Base-by-base conservation (phyloP, 2,329 filamentous ascomycete species). In the Fusarium tanahbumbuense region DNA sequence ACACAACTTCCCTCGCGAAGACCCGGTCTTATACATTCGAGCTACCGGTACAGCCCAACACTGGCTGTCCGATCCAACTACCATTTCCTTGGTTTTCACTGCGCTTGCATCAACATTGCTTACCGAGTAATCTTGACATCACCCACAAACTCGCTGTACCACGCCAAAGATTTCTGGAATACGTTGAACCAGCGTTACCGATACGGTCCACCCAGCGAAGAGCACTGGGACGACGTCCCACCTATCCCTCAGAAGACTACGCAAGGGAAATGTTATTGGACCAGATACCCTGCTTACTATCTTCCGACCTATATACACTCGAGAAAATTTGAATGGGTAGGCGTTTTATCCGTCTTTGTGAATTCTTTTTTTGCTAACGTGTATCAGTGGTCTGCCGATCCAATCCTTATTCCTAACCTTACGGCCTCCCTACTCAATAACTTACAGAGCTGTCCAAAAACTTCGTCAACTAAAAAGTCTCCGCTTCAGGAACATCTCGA, bases 1-100 rank as follows among this genome's bases (percentile, higher is more conserved):
- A 30, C 28, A 30, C 2, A 1, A 30, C 12, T 30, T 30, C 28
- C 12, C 12, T 30, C 12, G 3, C 28, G 12, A 7, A 13, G 12
- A 30, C 12, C 28, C 28, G 28, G 0, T 7, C 12, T 7, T 15
- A 7, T 7, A 4, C 28, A 30, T 30, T 15, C 28, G 3, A 30
- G 2, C 0, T 30, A 15, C 28, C 28, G 0, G 3, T 15, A 30
- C 28, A 3, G 12, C 28, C 12, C 12, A 30, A 7, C 6, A 4
- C 28, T 30, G 28, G 1, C 28, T 13, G 28, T 30, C 6, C 28
- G 32, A 18, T 1, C 32, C 15, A 2, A 16, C 5, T 34, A 0
- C 5, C 8, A 34, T 8, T 42, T 22, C n/a, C 22, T 9, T 16
- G 48, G 32, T 3, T 52, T 52, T 40, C 48, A 52, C 16, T 12